phyloP scores from a whole-genome alignment of 306 rosid genomes.

The Castanopsis chinensis region DNA sequence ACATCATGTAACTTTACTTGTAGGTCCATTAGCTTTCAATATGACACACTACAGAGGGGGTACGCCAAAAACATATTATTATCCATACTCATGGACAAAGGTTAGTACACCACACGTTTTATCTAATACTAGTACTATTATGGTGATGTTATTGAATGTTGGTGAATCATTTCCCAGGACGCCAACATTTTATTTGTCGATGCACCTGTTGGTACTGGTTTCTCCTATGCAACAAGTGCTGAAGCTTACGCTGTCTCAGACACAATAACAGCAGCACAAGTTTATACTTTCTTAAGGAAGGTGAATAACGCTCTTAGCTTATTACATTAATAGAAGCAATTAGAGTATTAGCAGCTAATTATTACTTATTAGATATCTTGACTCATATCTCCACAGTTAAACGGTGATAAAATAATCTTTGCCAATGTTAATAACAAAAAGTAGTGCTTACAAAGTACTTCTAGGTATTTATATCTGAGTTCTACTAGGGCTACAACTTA shows the following conservation, averaged over 20 bases:
- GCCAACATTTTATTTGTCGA: constrained; percentile 21
- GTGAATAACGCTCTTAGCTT: no score
- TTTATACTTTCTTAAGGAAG: no score
- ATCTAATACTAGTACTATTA: not conserved
- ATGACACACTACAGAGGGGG: constrained; percentile 1
- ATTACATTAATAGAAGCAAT: no score
- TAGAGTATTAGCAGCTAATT: no score
- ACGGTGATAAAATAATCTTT: no score
- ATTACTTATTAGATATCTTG: no score
- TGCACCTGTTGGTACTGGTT: constrained; percentile 28
- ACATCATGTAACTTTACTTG: not conserved
- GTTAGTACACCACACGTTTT: not conserved
- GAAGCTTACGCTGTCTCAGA: constrained; percentile 10
- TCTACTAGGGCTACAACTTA: no score
- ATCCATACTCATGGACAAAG: constrained; percentile 20
- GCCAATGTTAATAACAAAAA: no score
- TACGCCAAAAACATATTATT: not conserved
- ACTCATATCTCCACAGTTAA: no score
- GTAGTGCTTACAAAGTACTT: no score
- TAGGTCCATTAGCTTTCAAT: constrained; percentile 29
- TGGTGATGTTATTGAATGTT: not conserved
- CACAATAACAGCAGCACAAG: constrained; percentile 5
- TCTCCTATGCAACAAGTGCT: constrained; percentile 18
- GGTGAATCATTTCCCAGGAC: not conserved
- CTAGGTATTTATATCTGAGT: no score